Evolutionary conservation across 2,329 filamentous ascomycete genomes (phyloP).

Genomic region (Macrophomina pseudophaseolina): DNA sequence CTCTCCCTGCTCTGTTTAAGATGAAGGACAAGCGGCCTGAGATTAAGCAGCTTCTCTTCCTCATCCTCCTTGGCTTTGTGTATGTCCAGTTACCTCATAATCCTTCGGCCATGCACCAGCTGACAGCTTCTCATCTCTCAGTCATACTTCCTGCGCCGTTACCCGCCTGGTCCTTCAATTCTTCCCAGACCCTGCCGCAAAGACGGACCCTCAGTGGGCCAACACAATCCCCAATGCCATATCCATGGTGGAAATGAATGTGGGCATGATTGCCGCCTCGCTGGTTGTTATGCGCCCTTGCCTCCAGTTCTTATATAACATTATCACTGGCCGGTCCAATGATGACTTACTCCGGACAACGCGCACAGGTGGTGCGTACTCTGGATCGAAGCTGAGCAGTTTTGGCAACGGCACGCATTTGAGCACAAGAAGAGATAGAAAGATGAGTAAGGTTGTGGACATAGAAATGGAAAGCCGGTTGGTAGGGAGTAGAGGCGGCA

Average conservation of each 20-base stretch:
- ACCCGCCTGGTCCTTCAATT: constrained; percentile 13
- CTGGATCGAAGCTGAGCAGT: not conserved
- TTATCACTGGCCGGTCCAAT: constrained; percentile 10
- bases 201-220: constrained; percentile 12
- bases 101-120: too few relatives aligned
- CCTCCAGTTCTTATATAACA: constrained; percentile 19
- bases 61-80: constrained; percentile 17
- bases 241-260: constrained; percentile 14
- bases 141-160: constrained; percentile 13
- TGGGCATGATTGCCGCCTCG: constrained; percentile 11
- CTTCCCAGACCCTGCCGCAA: constrained; percentile 1
- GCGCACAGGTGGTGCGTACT: constrained; percentile 11
- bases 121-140: not conserved
- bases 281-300: constrained; percentile 17
- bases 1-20: constrained; percentile 9
- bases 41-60: constrained; percentile 17
- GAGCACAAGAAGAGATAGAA: not conserved
- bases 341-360: not conserved
- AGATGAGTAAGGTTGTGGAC: not conserved
- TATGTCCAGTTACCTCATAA: not conserved
- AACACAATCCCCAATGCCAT: constrained; percentile 8
- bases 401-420: not conserved
- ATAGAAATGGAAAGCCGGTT: constrained; percentile 15
- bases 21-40: constrained; percentile 17
- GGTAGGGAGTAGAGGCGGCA: not conserved